phyloP scores from a whole-genome alignment of 306 rosid genomes.

The Datisca glomerata region DNA sequence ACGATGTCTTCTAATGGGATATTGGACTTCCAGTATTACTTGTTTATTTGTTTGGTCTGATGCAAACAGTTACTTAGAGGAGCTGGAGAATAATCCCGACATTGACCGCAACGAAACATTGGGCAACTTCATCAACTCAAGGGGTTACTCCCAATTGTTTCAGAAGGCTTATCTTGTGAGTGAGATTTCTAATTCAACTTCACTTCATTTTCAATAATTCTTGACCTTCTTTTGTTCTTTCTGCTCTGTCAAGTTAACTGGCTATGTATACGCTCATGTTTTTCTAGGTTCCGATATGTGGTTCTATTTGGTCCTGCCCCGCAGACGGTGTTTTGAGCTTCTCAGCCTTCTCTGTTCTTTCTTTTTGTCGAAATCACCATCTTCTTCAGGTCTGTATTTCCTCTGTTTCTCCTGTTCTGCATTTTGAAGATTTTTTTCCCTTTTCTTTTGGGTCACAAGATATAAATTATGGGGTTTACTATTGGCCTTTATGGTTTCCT shows the following conservation, averaged over 20 bases:
- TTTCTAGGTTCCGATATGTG: slow-evolving; percentile 68
- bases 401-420: not conserved
- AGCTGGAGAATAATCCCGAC: slow-evolving; percentile 54
- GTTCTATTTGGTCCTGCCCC: slow-evolving; percentile 85
- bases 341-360: slow-evolving; percentile 75
- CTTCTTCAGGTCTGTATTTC: slow-evolving; percentile 46
- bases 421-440: not conserved
- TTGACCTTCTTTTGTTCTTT: not conserved
- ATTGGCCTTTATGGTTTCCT: no score
- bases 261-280: no score
- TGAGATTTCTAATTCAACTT: not conserved
- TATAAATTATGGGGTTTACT: no score
- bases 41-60: not conserved
- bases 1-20: no score
- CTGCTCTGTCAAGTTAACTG: no score
- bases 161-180: slow-evolving; percentile 78
- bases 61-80: slow-evolving; percentile 53
- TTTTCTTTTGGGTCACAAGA: no score
- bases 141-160: slow-evolving; percentile 71
- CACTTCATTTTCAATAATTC: not conserved
- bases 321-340: slow-evolving; percentile 67
- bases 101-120: slow-evolving; percentile 63
- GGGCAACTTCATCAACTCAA: slow-evolving; percentile 54
- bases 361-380: slow-evolving; percentile 76
- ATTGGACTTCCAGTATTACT: no score